These are phyloP conservation scores for Amanita polypyramis DNA, from an alignment of 768 basidiomycete genomes.

Conservation along the genomic window DNA sequence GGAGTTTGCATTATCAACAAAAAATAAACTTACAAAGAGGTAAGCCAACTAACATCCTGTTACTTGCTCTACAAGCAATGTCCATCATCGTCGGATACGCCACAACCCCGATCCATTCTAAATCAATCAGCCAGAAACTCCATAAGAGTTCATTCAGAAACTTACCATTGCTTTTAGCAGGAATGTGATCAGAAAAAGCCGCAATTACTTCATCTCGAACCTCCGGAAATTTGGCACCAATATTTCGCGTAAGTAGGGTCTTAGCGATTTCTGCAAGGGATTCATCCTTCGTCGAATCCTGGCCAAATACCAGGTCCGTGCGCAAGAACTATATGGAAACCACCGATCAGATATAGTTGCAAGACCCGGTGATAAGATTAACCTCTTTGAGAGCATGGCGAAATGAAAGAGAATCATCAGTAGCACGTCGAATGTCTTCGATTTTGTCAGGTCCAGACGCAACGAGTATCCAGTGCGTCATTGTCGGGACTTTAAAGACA, in stretches of 20 bases:
- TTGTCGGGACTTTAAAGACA: conserved; percentile 32
- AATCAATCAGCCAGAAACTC: background rate
- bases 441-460: conserved; percentile 26
- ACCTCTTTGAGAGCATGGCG: conserved; percentile 22
- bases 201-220: conserved; percentile 17
- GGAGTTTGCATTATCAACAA: background rate
- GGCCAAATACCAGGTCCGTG: conserved; percentile 26
- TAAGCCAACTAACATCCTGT: conserved; percentile 17
- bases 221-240: conserved; percentile 15
- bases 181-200: conserved; percentile 14
- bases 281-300: conserved; percentile 11
- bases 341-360: too few species aligned
- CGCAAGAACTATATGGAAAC: too few species aligned
- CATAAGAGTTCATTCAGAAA: background rate
- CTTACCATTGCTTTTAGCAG: background rate
- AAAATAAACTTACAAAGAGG: conserved; percentile 14
- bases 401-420: conserved; percentile 34
- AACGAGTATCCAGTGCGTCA: conserved; percentile 36
- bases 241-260: conserved; percentile 18
- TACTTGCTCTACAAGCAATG: conserved; percentile 14
- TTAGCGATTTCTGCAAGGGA: conserved; percentile 17
- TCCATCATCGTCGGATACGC: conserved; percentile 12
- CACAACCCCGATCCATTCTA: conserved; percentile 11
- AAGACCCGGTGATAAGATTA: too few species aligned
- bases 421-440: conserved; percentile 34